A percentile compares a stretch with the other conserved stretches of the same genome.
phyloP scores from a whole-genome alignment of 2,329 filamentous ascomycete species.

The Scleromitrula shiraiana region DNA sequence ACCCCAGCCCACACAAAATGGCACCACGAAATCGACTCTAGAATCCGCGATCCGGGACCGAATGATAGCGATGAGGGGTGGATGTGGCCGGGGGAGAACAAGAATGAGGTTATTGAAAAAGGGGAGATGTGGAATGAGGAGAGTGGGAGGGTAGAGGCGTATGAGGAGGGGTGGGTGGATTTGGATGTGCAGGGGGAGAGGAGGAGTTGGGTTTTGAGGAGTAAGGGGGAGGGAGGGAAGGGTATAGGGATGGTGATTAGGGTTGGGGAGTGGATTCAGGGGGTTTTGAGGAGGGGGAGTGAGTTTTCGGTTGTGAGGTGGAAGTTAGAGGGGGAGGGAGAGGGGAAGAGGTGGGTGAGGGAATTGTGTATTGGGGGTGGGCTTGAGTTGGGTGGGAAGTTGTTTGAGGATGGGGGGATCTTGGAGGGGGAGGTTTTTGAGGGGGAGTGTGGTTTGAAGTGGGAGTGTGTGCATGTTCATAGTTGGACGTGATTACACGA shows the following conservation, averaged over 20 bases:
- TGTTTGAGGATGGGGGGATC: constrained; percentile 5
- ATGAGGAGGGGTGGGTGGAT: constrained; percentile 31
- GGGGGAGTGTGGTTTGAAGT: constrained; percentile 9
- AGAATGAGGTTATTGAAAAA: constrained; percentile 23
- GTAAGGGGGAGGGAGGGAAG: constrained; percentile 1
- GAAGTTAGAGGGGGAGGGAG: constrained; percentile 14
- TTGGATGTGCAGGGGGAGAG: constrained; percentile 9
- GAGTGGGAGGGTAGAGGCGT: constrained; percentile 24
- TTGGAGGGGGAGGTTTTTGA: constrained; percentile 2
- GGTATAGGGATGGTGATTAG: constrained; percentile 18
- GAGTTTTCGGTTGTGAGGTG: constrained; percentile 15
- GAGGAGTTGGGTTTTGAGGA: constrained; percentile 18
- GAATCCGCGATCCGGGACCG: constrained; percentile 13
- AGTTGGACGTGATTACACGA: not conserved
- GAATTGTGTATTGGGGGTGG: constrained; percentile 7
- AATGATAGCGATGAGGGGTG: constrained; percentile 27
- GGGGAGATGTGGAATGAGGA: constrained; percentile 25
- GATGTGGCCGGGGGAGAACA: constrained; percentile 22
- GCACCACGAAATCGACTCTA: constrained; percentile 25
- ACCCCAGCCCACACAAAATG: constrained; percentile 22
- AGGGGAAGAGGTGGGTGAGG: constrained; percentile 10
- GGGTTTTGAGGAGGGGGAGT: constrained; percentile 15
- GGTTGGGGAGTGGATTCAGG: constrained; percentile 17
- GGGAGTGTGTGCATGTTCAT: constrained; percentile 11
- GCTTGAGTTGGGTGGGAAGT: not conserved